Conservation (phyloP, 306 rosid genomes). For the Gillenia trifoliata region DNA sequence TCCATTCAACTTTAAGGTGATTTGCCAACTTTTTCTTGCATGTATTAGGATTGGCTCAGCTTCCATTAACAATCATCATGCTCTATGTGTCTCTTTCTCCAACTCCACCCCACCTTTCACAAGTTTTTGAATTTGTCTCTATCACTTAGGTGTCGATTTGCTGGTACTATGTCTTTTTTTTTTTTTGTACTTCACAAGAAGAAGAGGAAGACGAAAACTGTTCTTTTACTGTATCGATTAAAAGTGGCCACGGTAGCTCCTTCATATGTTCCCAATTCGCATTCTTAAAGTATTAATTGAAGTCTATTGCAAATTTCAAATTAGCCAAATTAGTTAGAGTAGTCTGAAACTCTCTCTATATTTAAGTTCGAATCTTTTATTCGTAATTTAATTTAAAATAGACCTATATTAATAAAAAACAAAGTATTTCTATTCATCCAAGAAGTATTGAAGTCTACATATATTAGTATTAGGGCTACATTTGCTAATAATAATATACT, state of each 20-base stretch:
- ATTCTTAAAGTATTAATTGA: no score
- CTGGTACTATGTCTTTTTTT: not conserved
- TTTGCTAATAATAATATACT: no score
- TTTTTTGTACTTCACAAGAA: not conserved
- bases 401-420: no score
- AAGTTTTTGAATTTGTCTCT: slow-evolving; percentile 21
- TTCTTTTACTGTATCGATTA: no score
- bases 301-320: not conserved
- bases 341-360: no score
- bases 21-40: slow-evolving; percentile 14
- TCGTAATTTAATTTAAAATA: no score
- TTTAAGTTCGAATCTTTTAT: no score
- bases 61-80: slow-evolving; percentile 9
- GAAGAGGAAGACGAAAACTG: not conserved
- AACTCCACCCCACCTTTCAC: slow-evolving; percentile 9
- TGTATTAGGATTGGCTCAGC: not conserved
- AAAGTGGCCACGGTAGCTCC: not conserved
- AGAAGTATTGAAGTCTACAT: no score
- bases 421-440: no score
- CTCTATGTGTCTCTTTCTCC: slow-evolving; percentile 19
- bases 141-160: not conserved
- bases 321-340: not conserved
- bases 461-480: no score
- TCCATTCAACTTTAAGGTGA: slow-evolving; percentile 31
- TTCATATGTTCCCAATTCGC: no score